phyloP scores from a whole-genome alignment of 345 rosid genomes.

The Syzygium oleosum region DNA sequence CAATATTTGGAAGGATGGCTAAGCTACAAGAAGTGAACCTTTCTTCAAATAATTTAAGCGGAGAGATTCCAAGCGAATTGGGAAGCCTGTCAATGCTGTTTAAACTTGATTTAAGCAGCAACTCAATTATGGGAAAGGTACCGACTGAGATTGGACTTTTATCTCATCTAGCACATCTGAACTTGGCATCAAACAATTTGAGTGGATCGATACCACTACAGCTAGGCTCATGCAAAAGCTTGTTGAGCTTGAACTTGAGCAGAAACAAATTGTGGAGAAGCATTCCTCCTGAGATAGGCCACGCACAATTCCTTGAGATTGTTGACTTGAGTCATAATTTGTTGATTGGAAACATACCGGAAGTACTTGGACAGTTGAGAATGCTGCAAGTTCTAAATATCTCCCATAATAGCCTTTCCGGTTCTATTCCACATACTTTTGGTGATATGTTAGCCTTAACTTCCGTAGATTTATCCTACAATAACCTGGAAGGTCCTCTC shows the following conservation, averaged over 20 bases:
- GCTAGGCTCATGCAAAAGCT: background rate
- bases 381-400: background rate
- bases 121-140: fast-evolving
- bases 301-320: background rate
- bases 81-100: background rate
- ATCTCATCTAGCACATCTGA: background rate
- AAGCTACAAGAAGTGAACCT: fast-evolving
- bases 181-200: background rate
- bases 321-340: background rate
- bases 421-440: background rate
- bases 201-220: fast-evolving
- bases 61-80: background rate
- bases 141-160: background rate
- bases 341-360: fast-evolving
- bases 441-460: background rate
- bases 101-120: background rate
- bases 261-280: no score
- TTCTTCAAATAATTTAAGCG: background rate
- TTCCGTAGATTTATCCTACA: background rate
- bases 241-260: background rate
- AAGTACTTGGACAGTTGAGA: fast-evolving
- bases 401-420: fast-evolving
- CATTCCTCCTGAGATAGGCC: background rate
- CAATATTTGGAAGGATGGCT: background rate
- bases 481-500: background rate